Evolutionary conservation across 2,329 filamentous ascomycete species (phyloP).

Genomic region (Cladosporium austrohemisphaericum): DNA sequence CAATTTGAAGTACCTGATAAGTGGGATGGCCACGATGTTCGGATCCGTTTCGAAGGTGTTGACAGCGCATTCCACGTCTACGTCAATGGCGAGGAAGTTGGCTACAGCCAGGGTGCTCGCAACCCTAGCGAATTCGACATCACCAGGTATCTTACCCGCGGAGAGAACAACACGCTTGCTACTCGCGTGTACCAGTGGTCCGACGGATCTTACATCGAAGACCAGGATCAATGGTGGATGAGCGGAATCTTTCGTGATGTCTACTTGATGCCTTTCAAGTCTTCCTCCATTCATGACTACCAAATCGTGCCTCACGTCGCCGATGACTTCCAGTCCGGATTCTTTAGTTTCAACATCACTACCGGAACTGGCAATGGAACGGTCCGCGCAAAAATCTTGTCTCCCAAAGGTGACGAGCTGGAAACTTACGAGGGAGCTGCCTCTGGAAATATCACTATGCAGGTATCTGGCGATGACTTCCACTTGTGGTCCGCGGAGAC

Average conservation of each 20-base stretch:
- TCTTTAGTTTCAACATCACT: constrained; percentile 57
- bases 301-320: constrained; percentile 13
- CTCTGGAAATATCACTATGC: constrained; percentile 8
- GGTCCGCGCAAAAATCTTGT: constrained; percentile 45
- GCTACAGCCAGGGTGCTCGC: constrained; percentile 65
- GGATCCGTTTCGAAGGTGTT: constrained; percentile 65
- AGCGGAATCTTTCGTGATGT: constrained; percentile 64
- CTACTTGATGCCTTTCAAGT: constrained; percentile 56
- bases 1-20: constrained; percentile 50
- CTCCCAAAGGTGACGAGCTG: constrained; percentile 17
- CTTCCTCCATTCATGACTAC: constrained; percentile 16
- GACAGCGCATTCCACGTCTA: constrained; percentile 67
- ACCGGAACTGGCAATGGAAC: constrained; percentile 52
- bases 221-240: constrained; percentile 50
- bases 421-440: constrained; percentile 37
- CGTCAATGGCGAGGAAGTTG: constrained; percentile 60
- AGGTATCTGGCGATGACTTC: constrained; percentile 46
- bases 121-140: constrained; percentile 68
- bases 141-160: constrained; percentile 45
- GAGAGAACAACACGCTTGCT: constrained; percentile 51
- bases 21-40: constrained; percentile 51
- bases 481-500: constrained; percentile 66
- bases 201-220: constrained; percentile 65
- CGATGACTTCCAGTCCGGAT: constrained; percentile 35
- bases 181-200: constrained; percentile 66